Evolutionary conservation across 2,329 filamentous ascomycete species (phyloP).

Genomic region (Pyricularia pennisetigena): DNA sequence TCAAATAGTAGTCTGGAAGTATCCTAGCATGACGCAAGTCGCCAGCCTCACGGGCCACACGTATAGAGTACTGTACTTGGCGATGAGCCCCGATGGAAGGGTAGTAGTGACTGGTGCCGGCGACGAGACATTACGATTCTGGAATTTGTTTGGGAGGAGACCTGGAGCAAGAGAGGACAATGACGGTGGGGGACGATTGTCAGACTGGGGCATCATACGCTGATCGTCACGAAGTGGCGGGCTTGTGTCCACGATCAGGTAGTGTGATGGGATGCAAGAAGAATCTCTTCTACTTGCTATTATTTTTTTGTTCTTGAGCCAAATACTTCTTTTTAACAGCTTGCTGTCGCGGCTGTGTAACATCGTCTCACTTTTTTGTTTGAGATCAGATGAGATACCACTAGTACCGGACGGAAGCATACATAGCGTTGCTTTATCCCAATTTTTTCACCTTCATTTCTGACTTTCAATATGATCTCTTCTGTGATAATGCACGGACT

Average conservation of each 20-base stretch:
- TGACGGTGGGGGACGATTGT: constrained; percentile 50
- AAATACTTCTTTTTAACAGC: not conserved
- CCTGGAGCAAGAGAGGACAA: constrained; percentile 41
- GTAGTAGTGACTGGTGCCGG: constrained; percentile 93
- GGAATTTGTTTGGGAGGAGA: constrained; percentile 83
- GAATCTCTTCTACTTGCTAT: not conserved
- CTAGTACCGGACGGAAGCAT: not conserved
- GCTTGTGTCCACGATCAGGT: not conserved
- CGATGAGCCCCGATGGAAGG: constrained; percentile 93
- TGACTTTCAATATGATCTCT: not conserved
- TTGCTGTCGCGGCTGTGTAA: not conserved
- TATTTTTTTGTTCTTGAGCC: not conserved
- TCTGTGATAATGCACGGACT: not conserved
- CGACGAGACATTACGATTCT: constrained; percentile 92
- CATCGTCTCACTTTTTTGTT: not conserved
- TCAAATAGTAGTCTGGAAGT: constrained; percentile 99
- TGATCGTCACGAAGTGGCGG: constrained; percentile 21
- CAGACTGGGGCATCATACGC: constrained; percentile 78
- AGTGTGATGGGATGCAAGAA: not conserved
- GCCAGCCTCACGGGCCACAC: constrained; percentile 82
- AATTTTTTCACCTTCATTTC: not conserved
- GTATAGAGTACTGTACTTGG: constrained; percentile 92
- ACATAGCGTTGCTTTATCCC: not conserved
- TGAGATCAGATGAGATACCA: not conserved
- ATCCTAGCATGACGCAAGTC: constrained; percentile 95